Percentiles rank a stretch among this genome's conserved stretches.
phyloP scores from a whole-genome alignment of 495 filamentous ascomycete genomes.

The Physcia stellaris region DNA sequence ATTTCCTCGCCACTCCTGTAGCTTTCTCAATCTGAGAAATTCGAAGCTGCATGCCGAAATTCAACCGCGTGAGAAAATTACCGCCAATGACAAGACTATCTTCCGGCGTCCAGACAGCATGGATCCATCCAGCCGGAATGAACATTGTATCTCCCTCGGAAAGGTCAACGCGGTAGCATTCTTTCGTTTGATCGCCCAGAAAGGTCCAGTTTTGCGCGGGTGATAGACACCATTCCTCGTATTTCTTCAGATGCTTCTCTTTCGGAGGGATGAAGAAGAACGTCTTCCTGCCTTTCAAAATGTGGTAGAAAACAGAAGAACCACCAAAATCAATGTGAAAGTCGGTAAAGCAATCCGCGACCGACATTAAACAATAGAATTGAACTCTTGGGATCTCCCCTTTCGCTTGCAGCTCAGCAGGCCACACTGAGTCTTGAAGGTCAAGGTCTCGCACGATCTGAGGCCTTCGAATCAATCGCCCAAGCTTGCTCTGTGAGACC shows the following conservation, averaged over 20 bases:
- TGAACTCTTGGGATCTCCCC: conserved; percentile 50
- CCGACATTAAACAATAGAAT: conserved; percentile 67
- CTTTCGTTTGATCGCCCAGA: conserved; percentile 52
- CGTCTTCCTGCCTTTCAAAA: conserved; percentile 61
- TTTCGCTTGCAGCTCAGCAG: conserved; percentile 41
- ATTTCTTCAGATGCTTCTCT: conserved; percentile 60
- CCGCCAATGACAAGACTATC: conserved; percentile 67
- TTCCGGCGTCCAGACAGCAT: conserved; percentile 67
- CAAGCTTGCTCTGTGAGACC: conserved; percentile 54
- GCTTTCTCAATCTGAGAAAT: conserved; percentile 59
- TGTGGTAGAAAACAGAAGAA: conserved; percentile 68
- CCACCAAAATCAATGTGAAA: conserved; percentile 75
- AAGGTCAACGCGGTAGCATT: conserved; percentile 62
- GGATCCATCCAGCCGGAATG: conserved; percentile 70
- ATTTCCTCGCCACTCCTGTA: conserved; percentile 55
- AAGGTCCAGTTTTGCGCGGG: conserved; percentile 60
- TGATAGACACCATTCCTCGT: conserved; percentile 65
- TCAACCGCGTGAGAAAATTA: conserved; percentile 59
- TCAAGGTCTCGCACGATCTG: conserved; percentile 60
- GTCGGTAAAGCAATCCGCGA: conserved; percentile 66
- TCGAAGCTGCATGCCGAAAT: conserved; percentile 59
- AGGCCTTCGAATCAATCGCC: conserved; percentile 51
- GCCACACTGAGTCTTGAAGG: conserved; percentile 62
- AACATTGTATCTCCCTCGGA: conserved; percentile 65
- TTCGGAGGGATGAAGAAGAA: conserved; percentile 71